Base-by-base conservation (phyloP, 179 eudicot species). In the Drosera spatulata region DNA sequence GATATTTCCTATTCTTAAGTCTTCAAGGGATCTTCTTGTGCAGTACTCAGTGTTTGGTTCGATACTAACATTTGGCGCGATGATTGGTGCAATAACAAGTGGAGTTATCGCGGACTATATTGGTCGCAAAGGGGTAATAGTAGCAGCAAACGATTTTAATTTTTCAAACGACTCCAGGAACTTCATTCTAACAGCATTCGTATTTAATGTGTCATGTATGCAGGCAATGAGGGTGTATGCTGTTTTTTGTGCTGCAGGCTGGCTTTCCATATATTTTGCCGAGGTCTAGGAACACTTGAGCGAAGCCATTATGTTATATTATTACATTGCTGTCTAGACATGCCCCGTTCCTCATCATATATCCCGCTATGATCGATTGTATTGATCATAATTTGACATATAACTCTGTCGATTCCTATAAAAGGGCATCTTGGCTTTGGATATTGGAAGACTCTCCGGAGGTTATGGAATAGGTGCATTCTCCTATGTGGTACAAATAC, bases 391-490 rank as follows among this genome's bases (percentile, higher is more conserved):
- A 22, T 22, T 22, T 22, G 33, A 22, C 33, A 22, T 0, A 22
- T 0, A 22, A 1, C 33, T 40, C 41, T 7, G 5, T 8, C 59
- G 37, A 15, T 53, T n/a, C 10, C 13, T 53, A 22, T 9, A 3
- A 11, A 42, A 89, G 97, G 85, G 84, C 41, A 59, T 74, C 41
- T 40, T 74, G 59, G 58, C 78, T 58, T 71, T 93, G 60, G 88
- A 86, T 61, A 58, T 86, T n/a, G 99, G 99, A 71, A 79, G 99
- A 68, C 61, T 93, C 52, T 86, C 95, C 50, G 87, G 93, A 53
- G 99, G 99, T 70, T 88, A 86, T 65, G 99, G 95, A 62, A 89
- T 89, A 86, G 96, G 96, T 12, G 86, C 82, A 54, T 85, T 84
- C 74, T 88, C 96, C 47, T 91, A 77, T 62, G 96, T 88, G 86